Evolutionary conservation across 192 early-diverging fungal species (phyloP), one percentile per base, ranked within the genome.

Genomic region (Mortierella claussenii): DNA sequence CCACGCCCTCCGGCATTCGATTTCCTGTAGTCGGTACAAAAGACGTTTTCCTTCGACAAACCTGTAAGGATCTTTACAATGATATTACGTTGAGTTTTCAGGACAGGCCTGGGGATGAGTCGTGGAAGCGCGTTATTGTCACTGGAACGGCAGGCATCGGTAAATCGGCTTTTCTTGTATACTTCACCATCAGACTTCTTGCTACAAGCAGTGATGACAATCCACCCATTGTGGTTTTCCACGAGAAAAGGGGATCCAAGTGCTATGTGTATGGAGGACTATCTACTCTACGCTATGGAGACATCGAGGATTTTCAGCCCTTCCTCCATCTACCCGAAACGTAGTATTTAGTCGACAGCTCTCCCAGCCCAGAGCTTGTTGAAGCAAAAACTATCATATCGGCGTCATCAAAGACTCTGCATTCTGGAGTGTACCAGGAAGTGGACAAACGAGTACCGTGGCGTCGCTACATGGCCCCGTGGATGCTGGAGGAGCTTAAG

Each of bases 101-200:
- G 21, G 47, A 26, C 15, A 13, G 6, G 27, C 33, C 55, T 18
- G 20, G 27, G 9, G 5, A 15, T 1, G 23, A 47, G 1, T 0
- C 2, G 24, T 0, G 30, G 21, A 62, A 69, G n/a, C 65, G 47
- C 1, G 31, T 80, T n/a, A 23, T 62, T 15, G 40, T 73, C 34
- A 68, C 65, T 21, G 59, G 69, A 32, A 80, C 69, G 37, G 43
- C 69, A 17, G 65, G 79, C 42, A 67, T 68, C 17, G 64, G 79
- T 26, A 80, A 74, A 45, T 80, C 69, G 24, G 61, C 44, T 26
- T 74, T 80, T 33, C 58, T 80, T 15, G 24, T 80, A 47, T 80
- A 80, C 37, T 58, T 80, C n/a, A 27, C 59, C 36, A 64, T 80
- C 40, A 52, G 55, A 44, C 20, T 64, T 55, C 59, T 80, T 64